A percentile compares a stretch with the other conserved stretches of the same genome.
Conservation (phyloP, 2,329 filamentous ascomycete species). For the Diaporthe aspalathi region DNA sequence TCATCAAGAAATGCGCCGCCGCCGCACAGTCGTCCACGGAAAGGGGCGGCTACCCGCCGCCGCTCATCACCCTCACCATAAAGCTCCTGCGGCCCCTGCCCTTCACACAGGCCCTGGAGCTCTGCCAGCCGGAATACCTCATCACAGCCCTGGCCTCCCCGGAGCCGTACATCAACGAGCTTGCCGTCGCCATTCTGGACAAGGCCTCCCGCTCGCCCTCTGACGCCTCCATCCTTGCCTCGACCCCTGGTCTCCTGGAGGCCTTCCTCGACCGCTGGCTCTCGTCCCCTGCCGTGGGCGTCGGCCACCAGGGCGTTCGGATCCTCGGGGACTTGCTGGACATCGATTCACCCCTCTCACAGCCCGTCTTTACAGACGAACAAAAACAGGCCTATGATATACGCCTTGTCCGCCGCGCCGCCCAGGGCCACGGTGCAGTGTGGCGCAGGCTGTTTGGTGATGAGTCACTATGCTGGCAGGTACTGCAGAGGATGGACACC, state of each 20-base stretch:
- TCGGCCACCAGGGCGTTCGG: constrained; percentile 64
- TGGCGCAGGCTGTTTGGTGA: constrained; percentile 64
- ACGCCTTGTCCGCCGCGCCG: constrained; percentile 48
- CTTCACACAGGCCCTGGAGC: constrained; percentile 62
- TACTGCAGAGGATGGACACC: constrained; percentile 32
- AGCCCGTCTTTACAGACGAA: constrained; percentile 42
- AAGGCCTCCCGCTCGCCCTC: constrained; percentile 63
- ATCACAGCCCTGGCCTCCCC: constrained; percentile 65
- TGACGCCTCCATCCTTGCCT: constrained; percentile 63
- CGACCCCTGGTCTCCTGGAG: constrained; percentile 60
- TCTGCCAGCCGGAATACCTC: constrained; percentile 64
- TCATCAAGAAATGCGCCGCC: constrained; percentile 62
- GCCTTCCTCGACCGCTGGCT: constrained; percentile 66
- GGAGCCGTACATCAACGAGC: constrained; percentile 66
- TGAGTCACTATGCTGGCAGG: constrained; percentile 48
- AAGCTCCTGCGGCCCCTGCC: constrained; percentile 66
- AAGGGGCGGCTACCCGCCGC: constrained; percentile 53
- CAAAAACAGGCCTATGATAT: constrained; percentile 35
- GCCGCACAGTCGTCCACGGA: constrained; percentile 41
- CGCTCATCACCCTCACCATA: constrained; percentile 63
- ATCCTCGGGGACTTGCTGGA: constrained; percentile 67
- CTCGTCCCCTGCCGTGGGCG: constrained; percentile 62
- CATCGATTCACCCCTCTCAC: constrained; percentile 61
- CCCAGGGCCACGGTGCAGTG: constrained; percentile 62
- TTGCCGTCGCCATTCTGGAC: constrained; percentile 66